Evolutionary conservation across 345 rosid species (phyloP).

Genomic region (Pistacia integerrima): DNA sequence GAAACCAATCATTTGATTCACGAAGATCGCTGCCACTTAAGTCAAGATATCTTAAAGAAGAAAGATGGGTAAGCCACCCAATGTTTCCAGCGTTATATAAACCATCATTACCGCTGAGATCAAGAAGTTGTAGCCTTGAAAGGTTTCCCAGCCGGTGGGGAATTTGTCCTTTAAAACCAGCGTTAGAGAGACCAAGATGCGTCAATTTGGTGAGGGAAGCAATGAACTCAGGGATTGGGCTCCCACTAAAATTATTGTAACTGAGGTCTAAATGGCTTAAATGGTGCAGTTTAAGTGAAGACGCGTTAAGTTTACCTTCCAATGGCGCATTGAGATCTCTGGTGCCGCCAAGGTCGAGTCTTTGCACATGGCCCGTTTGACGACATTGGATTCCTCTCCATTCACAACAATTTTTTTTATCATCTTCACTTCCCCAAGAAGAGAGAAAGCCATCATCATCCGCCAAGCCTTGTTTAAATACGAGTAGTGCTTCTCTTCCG

Average conservation of each 20-base stretch:
- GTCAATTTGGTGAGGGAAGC: neutral
- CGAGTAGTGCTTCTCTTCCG: too few species aligned
- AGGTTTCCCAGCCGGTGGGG: conserved; percentile 12
- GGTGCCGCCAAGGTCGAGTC: conserved; percentile 5
- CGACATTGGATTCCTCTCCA: conserved; percentile 25
- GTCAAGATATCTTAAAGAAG: neutral
- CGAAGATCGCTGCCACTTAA: neutral
- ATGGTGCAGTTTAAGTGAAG: neutral
- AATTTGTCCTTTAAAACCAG: neutral
- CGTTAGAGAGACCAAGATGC: neutral
- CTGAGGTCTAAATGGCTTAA: neutral
- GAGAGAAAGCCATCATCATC: too few species aligned
- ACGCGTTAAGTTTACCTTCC: neutral
- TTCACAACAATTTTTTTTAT: conserved; percentile 18
- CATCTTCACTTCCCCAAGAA: too few species aligned
- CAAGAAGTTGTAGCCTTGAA: conserved; percentile 15
- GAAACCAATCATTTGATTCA: conserved; percentile 14
- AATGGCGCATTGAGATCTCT: neutral
- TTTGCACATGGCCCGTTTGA: neutral
- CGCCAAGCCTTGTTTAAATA: too few species aligned
- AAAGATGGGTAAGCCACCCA: conserved; percentile 16
- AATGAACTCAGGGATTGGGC: neutral
- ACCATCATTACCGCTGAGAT: neutral
- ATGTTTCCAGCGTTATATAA: neutral
- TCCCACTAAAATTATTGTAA: neutral